Evolutionary conservation across 2,329 filamentous ascomycete genomes (phyloP).

Genomic region (Anthostomella pinea): DNA sequence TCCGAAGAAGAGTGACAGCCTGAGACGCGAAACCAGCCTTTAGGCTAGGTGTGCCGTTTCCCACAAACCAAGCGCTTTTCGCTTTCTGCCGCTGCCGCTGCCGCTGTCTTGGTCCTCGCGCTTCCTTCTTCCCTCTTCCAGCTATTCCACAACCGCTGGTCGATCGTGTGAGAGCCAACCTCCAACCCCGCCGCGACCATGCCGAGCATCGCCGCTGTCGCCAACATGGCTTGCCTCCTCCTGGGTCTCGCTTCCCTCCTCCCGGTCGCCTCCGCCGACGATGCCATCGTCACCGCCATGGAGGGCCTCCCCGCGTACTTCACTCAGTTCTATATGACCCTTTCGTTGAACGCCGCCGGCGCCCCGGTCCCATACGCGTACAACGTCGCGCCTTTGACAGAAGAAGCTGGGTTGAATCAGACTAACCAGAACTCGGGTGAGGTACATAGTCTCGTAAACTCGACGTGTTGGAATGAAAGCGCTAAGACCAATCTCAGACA

Average conservation of each 20-base stretch:
- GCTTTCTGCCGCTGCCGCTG: constrained; percentile 5
- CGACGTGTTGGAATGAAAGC: constrained; percentile 1
- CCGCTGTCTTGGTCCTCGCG: constrained; percentile 2
- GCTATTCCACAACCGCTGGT: constrained; percentile 17
- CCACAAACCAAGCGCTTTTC: constrained; percentile 10
- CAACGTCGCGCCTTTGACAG: constrained; percentile 27
- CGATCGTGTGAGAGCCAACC: constrained; percentile 19
- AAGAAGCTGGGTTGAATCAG: constrained; percentile 24
- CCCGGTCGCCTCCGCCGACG: constrained; percentile 33
- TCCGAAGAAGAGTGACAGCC: not conserved
- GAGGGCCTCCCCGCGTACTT: constrained; percentile 16
- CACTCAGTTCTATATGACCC: constrained; percentile 20
- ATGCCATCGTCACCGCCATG: constrained; percentile 24
- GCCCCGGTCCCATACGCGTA: constrained; percentile 17
- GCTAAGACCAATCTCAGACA: constrained; percentile 33
- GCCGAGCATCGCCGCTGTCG: constrained; percentile 34
- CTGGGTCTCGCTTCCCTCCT: constrained; percentile 31
- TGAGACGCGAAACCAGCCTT: not conserved
- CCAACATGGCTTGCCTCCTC: constrained; percentile 32
- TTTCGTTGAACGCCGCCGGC: constrained; percentile 16
- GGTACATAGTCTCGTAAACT: constrained; percentile 7
- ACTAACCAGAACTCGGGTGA: constrained; percentile 12
- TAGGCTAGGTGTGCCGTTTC: constrained; percentile 2
- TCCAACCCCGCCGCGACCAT: constrained; percentile 30
- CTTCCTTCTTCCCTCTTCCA: constrained; percentile 2